phyloP scores from a whole-genome alignment of 2,329 filamentous ascomycete genomes.

The Dothideomycetes sp. region DNA sequence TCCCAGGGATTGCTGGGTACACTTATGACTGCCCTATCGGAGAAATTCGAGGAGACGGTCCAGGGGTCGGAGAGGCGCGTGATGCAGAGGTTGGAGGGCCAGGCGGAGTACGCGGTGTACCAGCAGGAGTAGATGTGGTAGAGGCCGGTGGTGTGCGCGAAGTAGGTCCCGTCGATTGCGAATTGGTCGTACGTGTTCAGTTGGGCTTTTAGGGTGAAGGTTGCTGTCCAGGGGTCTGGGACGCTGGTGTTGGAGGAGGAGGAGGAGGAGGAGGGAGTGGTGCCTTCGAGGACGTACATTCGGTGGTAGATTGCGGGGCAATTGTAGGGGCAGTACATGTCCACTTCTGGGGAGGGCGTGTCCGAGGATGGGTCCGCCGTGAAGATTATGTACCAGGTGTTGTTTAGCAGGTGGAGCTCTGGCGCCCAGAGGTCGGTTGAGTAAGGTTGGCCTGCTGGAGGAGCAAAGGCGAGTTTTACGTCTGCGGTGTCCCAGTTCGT shows the following conservation, averaged over 20 bases:
- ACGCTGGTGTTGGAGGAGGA: no score
- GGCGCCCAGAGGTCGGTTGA: slow-evolving; percentile 40
- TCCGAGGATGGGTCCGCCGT: slow-evolving; percentile 39
- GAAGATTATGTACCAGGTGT: slow-evolving; percentile 42
- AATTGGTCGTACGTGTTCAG: slow-evolving; percentile 43
- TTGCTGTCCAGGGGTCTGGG: slow-evolving; percentile 32
- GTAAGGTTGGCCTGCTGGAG: slow-evolving; percentile 30
- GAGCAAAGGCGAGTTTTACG: slow-evolving; percentile 30
- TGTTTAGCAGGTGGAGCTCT: slow-evolving; percentile 36
- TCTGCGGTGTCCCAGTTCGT: slow-evolving; percentile 36
- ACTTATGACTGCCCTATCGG: slow-evolving; percentile 36
- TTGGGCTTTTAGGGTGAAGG: slow-evolving; percentile 33
- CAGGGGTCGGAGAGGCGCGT: slow-evolving; percentile 38
- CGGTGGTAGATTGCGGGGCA: slow-evolving; percentile 41
- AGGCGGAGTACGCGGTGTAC: slow-evolving; percentile 33
- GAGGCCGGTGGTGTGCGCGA: slow-evolving; percentile 29
- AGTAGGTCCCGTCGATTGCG: slow-evolving; percentile 44
- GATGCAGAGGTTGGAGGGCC: slow-evolving; percentile 43
- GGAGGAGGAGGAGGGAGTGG: no score
- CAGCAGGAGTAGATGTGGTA: slow-evolving; percentile 33
- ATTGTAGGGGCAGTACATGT: slow-evolving; percentile 37
- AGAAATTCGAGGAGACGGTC: slow-evolving; percentile 34
- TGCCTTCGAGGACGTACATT: slow-evolving; percentile 39
- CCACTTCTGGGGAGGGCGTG: slow-evolving; percentile 32
- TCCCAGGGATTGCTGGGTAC: slow-evolving; percentile 39